A percentile compares a stretch with the other conserved stretches of the same genome.
Evolutionary conservation across 306 rosid genomes (phyloP).

Genomic region (Cotoneaster glaucophyllus): DNA sequence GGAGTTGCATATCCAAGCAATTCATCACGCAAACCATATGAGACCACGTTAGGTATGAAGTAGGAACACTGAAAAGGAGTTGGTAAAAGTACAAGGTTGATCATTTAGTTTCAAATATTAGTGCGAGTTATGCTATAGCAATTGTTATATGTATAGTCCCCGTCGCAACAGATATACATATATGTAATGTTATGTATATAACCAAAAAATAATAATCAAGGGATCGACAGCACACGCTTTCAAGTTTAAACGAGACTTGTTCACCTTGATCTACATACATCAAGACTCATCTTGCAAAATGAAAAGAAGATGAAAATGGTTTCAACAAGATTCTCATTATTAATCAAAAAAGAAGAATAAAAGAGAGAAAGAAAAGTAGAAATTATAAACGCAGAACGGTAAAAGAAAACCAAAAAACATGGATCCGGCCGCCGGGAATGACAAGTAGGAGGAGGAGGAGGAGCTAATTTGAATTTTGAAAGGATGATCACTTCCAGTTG

Average conservation of each 20-base stretch:
- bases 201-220: too few relatives aligned
- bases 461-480: neutral
- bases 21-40: too few relatives aligned
- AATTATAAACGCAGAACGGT: neutral
- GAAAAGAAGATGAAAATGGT: constrained; percentile 38
- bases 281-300: constrained; percentile 27
- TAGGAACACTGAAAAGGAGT: too few relatives aligned
- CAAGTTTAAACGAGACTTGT: too few relatives aligned
- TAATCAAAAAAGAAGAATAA: constrained; percentile 18
- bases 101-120: too few relatives aligned
- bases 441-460: neutral
- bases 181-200: too few relatives aligned
- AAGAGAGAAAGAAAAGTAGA: constrained; percentile 16
- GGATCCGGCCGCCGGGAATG: neutral
- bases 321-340: constrained; percentile 36
- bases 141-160: too few relatives aligned
- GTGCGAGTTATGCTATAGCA: too few relatives aligned
- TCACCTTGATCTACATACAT: neutral
- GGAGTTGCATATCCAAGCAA: too few relatives aligned
- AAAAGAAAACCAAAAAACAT: constrained; percentile 3
- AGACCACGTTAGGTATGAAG: too few relatives aligned
- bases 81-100: too few relatives aligned
- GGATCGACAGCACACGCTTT: neutral
- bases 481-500: constrained; percentile 60
- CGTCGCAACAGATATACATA: too few relatives aligned